Conservation (phyloP, 2,329 filamentous ascomycete genomes). For the Xylariales sp. region DNA sequence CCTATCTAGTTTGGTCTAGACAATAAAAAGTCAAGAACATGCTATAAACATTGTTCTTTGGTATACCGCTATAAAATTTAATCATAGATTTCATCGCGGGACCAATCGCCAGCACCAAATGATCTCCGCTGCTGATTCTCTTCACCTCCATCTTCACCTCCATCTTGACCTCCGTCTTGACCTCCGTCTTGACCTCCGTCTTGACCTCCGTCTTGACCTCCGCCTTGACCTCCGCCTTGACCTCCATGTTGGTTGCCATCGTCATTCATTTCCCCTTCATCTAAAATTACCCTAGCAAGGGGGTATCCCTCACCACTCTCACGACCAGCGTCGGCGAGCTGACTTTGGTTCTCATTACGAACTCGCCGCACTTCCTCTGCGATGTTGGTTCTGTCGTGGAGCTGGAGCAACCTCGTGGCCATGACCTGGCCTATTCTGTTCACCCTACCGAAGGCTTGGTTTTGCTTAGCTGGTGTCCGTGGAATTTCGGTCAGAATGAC, state of each 20-base stretch:
- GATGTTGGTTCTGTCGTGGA: conserved; percentile 24
- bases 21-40: too few relatives aligned
- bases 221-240: too few relatives aligned
- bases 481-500: conserved; percentile 30
- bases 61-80: too few relatives aligned
- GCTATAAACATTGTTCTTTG: too few relatives aligned
- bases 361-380: conserved; percentile 15
- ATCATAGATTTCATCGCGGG: too few relatives aligned
- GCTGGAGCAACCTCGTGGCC: conserved; percentile 16
- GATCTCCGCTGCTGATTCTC: too few relatives aligned
- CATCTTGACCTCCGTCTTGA: too few relatives aligned
- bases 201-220: too few relatives aligned
- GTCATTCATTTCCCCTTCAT: neutral
- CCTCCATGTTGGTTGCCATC: neutral
- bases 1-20: too few relatives aligned
- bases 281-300: neutral
- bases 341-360: conserved; percentile 11
- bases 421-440: conserved; percentile 26
- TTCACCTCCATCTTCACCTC: too few relatives aligned
- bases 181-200: too few relatives aligned
- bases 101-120: too few relatives aligned
- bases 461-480: neutral
- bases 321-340: conserved; percentile 4
- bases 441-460: conserved; percentile 30
- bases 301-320: neutral